Evolutionary conservation across 1,284 basidiomycete species (phyloP).

Genomic region (Ustilago xerochloae): DNA sequence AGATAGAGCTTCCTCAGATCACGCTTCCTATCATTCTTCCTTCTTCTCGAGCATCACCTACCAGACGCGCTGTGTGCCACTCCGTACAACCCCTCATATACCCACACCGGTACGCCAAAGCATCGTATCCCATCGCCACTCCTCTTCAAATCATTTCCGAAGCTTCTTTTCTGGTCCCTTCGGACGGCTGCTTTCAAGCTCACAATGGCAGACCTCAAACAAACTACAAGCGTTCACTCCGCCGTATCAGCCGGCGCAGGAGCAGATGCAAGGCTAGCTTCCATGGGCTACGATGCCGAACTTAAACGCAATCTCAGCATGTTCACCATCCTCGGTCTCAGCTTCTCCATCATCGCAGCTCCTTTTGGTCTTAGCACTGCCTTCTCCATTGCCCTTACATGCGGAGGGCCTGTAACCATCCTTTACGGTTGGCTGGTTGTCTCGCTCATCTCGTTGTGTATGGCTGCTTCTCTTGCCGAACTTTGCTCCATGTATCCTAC

Average conservation of each 20-base stretch:
- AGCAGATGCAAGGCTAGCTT: constrained; percentile 67
- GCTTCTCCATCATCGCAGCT: constrained; percentile 70
- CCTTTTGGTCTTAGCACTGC: constrained; percentile 70
- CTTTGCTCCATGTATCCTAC: constrained; percentile 71
- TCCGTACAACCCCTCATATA: too few relatives aligned
- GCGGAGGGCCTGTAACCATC: constrained; percentile 69
- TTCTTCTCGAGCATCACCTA: neutral
- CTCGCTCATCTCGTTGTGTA: constrained; percentile 70
- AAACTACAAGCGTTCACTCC: constrained; percentile 49
- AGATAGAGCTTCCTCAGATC: constrained; percentile 4
- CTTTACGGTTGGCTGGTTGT: constrained; percentile 71
- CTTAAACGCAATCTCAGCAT: constrained; percentile 70
- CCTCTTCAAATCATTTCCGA: neutral
- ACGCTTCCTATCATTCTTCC: neutral
- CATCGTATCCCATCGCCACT: neutral
- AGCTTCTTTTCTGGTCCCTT: neutral
- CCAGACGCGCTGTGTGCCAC: too few relatives aligned
- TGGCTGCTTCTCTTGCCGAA: constrained; percentile 70
- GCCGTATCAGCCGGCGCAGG: constrained; percentile 52
- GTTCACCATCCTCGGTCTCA: constrained; percentile 70
- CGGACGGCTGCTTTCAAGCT: neutral
- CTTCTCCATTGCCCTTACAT: constrained; percentile 70
- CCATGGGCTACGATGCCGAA: constrained; percentile 71
- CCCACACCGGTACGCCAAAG: too few relatives aligned
- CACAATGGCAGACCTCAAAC: constrained; percentile 38